A percentile compares a stretch with the other conserved stretches of the same genome.
phyloP scores from a whole-genome alignment of 192 early-diverging fungal genomes.

The Helicostylum pulchrum region DNA sequence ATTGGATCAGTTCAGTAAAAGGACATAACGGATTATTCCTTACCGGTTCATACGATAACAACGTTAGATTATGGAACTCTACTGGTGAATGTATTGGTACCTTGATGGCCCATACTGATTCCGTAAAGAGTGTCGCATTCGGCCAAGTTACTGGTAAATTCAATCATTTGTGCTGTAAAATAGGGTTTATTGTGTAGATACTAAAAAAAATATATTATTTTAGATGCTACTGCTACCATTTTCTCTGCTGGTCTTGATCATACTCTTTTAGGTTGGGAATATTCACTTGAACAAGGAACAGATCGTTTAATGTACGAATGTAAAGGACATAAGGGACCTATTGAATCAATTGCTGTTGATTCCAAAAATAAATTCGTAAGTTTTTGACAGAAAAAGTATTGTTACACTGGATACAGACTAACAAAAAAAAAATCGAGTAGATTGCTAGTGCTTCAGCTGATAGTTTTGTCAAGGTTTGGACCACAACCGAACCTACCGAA shows the following conservation, averaged over 20 bases:
- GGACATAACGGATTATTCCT: conserved; percentile 49
- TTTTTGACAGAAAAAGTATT: not conserved
- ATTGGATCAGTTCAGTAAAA: conserved; percentile 88
- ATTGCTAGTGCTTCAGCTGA: conserved; percentile 78
- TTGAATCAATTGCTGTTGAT: conserved; percentile 74
- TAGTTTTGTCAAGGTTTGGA: conserved; percentile 78
- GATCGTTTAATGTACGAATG: conserved; percentile 62
- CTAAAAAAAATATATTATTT: not conserved
- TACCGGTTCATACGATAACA: conserved; percentile 83
- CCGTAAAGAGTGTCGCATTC: conserved; percentile 79
- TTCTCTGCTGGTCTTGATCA: conserved; percentile 65
- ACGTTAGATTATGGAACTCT: conserved; percentile 79
- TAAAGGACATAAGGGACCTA: conserved; percentile 74
- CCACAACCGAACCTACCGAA: conserved; percentile 47
- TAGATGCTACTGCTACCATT: conserved; percentile 44
- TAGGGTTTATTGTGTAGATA: too few relatives aligned
- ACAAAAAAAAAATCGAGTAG: conserved; percentile 18
- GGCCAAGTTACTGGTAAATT: conserved; percentile 55
- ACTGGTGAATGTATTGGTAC: conserved; percentile 66
- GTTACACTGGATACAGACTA: too few relatives aligned
- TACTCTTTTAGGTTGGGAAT: conserved; percentile 65
- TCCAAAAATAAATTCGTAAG: conserved; percentile 42
- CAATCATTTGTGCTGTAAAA: too few relatives aligned
- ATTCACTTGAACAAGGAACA: conserved; percentile 39
- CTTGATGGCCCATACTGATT: conserved; percentile 63